These are phyloP conservation scores for Penicillium expansum DNA, from an alignment of 2,329 filamentous ascomycete species.

Conservation along the genomic window DNA sequence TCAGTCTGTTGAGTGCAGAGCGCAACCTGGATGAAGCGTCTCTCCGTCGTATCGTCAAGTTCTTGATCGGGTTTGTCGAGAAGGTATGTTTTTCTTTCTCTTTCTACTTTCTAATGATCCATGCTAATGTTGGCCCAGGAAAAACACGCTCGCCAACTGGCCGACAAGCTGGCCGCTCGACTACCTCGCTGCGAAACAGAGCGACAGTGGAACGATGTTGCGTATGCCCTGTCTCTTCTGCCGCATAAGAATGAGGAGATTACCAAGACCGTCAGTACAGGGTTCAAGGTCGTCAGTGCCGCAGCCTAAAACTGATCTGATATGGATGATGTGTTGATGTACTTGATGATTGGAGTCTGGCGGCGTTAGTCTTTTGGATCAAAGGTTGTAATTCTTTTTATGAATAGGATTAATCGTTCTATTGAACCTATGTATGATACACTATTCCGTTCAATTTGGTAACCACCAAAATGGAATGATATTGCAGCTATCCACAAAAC, in stretches of 20 bases:
- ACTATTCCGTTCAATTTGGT: background rate
- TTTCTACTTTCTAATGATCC: background rate
- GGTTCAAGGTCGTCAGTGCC: conserved; percentile 62
- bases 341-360: conserved; percentile 13
- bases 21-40: conserved; percentile 77
- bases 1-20: conserved; percentile 84
- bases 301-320: conserved; percentile 55
- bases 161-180: conserved; percentile 86
- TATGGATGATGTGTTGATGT: conserved; percentile 13
- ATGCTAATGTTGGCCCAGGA: conserved; percentile 57
- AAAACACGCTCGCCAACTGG: conserved; percentile 92
- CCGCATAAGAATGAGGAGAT: conserved; percentile 65
- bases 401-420: conserved; percentile 6
- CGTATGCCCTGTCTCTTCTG: conserved; percentile 82
- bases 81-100: conserved; percentile 63
- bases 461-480: background rate
- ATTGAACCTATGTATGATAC: background rate
- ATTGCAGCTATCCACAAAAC: background rate
- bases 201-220: conserved; percentile 95
- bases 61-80: conserved; percentile 92
- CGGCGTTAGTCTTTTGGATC: conserved; percentile 3
- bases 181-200: conserved; percentile 84
- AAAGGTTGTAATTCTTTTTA: conserved; percentile 2
- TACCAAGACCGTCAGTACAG: conserved; percentile 41
- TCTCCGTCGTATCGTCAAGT: conserved; percentile 83